Percentiles rank a stretch among this genome's conserved stretches.
phyloP scores from a whole-genome alignment of 495 filamentous ascomycete species.

The Diplogelasinospora grovesii region DNA sequence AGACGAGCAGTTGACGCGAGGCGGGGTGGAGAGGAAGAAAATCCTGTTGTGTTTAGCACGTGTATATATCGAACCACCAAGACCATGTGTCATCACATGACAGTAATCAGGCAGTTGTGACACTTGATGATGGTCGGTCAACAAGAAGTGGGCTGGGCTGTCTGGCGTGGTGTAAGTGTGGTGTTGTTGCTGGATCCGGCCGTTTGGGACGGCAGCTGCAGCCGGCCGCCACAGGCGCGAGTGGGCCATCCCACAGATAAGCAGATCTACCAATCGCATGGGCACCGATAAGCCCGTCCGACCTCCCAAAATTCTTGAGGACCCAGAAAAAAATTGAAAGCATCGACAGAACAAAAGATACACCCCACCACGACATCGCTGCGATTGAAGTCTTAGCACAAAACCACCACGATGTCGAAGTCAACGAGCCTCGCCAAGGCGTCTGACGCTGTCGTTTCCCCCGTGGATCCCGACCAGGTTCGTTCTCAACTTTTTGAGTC shows the following conservation, averaged over 20 bases:
- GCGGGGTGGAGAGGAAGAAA: too few species aligned
- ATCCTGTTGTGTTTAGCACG: too few species aligned
- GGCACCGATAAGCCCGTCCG: too few species aligned
- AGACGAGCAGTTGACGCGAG: too few species aligned
- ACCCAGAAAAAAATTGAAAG: slow-evolving; percentile 14
- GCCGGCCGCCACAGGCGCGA: slow-evolving; percentile 3
- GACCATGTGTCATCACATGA: too few species aligned
- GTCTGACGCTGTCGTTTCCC: slow-evolving; percentile 27
- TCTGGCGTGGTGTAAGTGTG: neutral
- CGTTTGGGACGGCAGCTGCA: slow-evolving; percentile 13
- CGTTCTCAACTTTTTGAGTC: slow-evolving; percentile 8
- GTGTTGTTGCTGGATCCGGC: slow-evolving; percentile 1
- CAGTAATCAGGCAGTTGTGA: too few species aligned
- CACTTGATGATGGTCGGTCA: too few species aligned
- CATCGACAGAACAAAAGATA: neutral
- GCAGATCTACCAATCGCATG: too few species aligned
- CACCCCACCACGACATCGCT: slow-evolving; percentile 11
- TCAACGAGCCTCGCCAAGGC: slow-evolving; percentile 20
- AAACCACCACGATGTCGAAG: slow-evolving; percentile 20
- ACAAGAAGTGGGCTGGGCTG: too few species aligned
- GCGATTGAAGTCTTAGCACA: neutral
- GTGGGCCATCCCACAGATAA: too few species aligned
- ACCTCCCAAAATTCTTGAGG: slow-evolving; percentile 21
- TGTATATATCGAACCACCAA: too few species aligned
- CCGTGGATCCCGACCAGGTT: slow-evolving; percentile 40